Evolutionary conservation across 345 rosid genomes (phyloP).

Genomic region (Atalantia buxifolia): DNA sequence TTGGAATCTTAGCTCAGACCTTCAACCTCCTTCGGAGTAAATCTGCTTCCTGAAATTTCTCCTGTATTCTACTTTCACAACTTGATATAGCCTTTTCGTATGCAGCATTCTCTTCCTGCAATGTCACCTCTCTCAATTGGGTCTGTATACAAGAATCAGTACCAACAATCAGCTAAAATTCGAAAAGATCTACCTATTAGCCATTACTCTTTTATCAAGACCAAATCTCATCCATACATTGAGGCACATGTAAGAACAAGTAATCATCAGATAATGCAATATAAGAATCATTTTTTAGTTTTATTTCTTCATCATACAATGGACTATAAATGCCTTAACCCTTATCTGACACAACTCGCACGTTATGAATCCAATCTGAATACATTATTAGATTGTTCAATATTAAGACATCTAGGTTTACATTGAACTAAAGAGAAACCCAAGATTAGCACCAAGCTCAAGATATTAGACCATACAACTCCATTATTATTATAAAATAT

Average conservation of each 20-base stretch:
- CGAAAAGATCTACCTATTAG: not conserved
- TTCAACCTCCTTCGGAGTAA: constrained; percentile 49
- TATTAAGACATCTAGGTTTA: not conserved
- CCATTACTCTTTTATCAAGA: not conserved
- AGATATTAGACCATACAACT: not conserved
- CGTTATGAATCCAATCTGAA: not conserved
- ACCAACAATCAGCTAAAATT: constrained; percentile 8
- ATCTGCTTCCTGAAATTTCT: constrained; percentile 65
- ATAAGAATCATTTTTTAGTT: not conserved
- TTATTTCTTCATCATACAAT: not conserved
- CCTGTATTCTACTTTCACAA: constrained; percentile 66
- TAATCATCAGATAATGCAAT: not conserved
- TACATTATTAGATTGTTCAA: not conserved
- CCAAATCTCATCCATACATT: not conserved
- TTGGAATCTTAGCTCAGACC: constrained; percentile 38
- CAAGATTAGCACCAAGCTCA: not conserved
- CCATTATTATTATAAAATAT: not conserved
- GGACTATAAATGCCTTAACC: not conserved
- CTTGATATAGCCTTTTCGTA: constrained; percentile 77
- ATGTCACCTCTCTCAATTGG: constrained; percentile 74
- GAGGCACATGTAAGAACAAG: not conserved
- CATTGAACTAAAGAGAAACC: not conserved
- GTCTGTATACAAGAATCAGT: constrained; percentile 34
- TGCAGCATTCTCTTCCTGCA: constrained; percentile 69
- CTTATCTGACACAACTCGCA: not conserved